Percentiles rank a stretch among this genome's conserved stretches.
Conservation (phyloP, 495 filamentous ascomycete genomes). For the Penicillium alfredii region DNA sequence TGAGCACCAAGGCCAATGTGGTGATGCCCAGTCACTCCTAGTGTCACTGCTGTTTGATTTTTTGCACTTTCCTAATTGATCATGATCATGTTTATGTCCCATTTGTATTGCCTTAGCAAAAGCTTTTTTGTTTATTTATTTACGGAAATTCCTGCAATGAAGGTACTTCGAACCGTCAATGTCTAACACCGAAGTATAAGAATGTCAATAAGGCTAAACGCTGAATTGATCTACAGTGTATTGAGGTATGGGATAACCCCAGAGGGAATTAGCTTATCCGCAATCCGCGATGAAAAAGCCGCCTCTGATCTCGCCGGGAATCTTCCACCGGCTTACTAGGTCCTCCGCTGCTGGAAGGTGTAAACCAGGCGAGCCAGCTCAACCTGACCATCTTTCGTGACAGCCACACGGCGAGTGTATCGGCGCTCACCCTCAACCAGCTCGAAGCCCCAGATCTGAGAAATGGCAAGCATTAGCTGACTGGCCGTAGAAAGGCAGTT, state of each 20-base stretch:
- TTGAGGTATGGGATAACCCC: background rate
- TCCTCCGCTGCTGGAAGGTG: constrained; percentile 41
- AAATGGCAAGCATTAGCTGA: too few species aligned
- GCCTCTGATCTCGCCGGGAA: background rate
- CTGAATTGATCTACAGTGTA: too few species aligned
- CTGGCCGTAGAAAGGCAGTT: constrained; percentile 6
- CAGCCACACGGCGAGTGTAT: constrained; percentile 60
- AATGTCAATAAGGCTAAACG: too few species aligned
- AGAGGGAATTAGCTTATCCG: too few species aligned
- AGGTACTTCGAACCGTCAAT: too few species aligned
- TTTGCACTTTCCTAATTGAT: too few species aligned
- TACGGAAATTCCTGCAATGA: too few species aligned
- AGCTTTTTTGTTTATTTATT: too few species aligned
- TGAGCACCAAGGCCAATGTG: constrained; percentile 70
- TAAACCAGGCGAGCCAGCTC: constrained; percentile 69
- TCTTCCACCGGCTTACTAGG: constrained; percentile 5
- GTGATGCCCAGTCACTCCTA: constrained; percentile 85
- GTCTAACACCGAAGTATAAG: too few species aligned
- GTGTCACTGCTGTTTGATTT: constrained; percentile 3
- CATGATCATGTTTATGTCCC: too few species aligned
- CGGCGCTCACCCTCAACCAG: constrained; percentile 53
- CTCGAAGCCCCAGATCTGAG: constrained; percentile 60
- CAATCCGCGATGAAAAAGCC: too few species aligned
- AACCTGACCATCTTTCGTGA: constrained; percentile 55
- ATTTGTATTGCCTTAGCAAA: constrained; percentile 1